Evolutionary conservation across 495 filamentous ascomycete genomes (phyloP), one percentile per base, ranked within the genome.

Genomic region (Pseudoneurospora amorphoporcata): DNA sequence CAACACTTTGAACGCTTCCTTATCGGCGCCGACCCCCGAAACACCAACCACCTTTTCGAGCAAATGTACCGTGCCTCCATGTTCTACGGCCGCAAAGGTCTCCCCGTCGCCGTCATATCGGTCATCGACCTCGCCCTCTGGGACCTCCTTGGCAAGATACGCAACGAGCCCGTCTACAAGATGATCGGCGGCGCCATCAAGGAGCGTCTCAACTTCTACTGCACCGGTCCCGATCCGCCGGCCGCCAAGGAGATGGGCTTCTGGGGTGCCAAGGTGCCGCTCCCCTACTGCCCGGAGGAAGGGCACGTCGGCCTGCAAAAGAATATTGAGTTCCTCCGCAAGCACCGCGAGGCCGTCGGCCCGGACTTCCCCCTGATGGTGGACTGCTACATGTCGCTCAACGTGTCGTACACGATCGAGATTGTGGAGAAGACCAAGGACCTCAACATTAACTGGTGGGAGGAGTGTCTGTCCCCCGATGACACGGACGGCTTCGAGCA

Each of bases 331-430:
- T 97, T 94, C 77, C 87, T 97, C 47, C 88, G 89, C 69, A 90
- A 92, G 80, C 92, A 97, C 80, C 89, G 94, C 41, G 92, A 92
- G 77, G 88, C 87, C 69, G 91, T 97, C 69, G 94, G 94, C 0
- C 91, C 93, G 0, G 91, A 97, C 79, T 97, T 94, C 78, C 94
- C 94, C 17, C 86, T 97, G 69, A 94, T 94, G 84, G 94, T 97
- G 4, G 94, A 97, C 82, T 97, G 94, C 86, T 97, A 97, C 83
- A 97, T 97, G 94, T 93, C 91, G 71, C 84, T 97, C 74, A 97
- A 93, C 75, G 94, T 97, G 32, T 84, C 92, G 6, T 97, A 97
- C 82, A 96, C 92, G 1, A 96, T 97, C 73, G 90, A 97, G 80
- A 86, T 97, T 14, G 94, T 91, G 43, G 92, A 93, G 81, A 91